Evolutionary conservation across 768 basidiomycete genomes (phyloP).

Genomic region (Leucosporidium creatinivorum): DNA sequence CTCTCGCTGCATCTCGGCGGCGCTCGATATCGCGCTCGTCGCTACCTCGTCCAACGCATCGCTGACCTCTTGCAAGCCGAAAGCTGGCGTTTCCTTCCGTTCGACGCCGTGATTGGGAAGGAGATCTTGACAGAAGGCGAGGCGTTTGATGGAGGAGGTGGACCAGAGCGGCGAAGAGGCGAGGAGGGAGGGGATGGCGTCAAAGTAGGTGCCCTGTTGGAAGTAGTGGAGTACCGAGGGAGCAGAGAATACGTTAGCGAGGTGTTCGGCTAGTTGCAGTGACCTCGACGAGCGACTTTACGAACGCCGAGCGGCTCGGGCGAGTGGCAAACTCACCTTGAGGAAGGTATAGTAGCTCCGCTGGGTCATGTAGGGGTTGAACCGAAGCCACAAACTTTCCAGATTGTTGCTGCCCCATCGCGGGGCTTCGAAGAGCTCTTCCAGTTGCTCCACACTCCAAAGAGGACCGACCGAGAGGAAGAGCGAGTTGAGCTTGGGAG

Average conservation of each 20-base stretch:
- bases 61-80: slow-evolving; percentile 29
- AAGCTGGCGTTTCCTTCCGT: slow-evolving; percentile 34
- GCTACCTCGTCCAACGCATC: slow-evolving; percentile 18
- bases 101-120: slow-evolving; percentile 36
- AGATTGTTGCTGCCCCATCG: slow-evolving; percentile 49
- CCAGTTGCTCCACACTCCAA: slow-evolving; percentile 73
- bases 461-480: slow-evolving; percentile 66
- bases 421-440: slow-evolving; percentile 52
- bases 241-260: not conserved
- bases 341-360: slow-evolving; percentile 78
- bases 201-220: slow-evolving; percentile 68
- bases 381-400: slow-evolving; percentile 58
- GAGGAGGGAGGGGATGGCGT: slow-evolving; percentile 58
- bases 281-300: not conserved
- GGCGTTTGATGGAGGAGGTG: slow-evolving; percentile 38
- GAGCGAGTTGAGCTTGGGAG: slow-evolving; percentile 52
- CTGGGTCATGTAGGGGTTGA: slow-evolving; percentile 68
- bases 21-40: not conserved
- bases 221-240: not conserved
- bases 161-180: slow-evolving; percentile 54
- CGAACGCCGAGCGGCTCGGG: not conserved
- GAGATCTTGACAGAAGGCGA: slow-evolving; percentile 45
- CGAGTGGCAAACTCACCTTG: slow-evolving; percentile 46
- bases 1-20: not conserved
- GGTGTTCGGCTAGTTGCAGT: not conserved